Evolutionary conservation across 108 stramenopile genomes (phyloP), one percentile per base, ranked within the genome.

Genomic region (Nitzschia palea): DNA sequence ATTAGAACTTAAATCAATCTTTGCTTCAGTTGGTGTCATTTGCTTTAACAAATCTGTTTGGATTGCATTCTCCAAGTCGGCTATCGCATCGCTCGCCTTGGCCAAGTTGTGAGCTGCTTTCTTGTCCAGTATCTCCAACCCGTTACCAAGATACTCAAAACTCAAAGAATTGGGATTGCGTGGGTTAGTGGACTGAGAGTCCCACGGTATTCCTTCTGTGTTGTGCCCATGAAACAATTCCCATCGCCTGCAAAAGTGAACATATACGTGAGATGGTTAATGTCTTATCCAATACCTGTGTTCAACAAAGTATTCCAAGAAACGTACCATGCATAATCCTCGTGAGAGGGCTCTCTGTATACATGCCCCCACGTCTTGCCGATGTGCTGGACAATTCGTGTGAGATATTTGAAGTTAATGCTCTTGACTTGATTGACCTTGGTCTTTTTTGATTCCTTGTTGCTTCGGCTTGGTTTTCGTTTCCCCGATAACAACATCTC

Each of bases 281-380:
- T n/a, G n/a, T n/a, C n/a, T n/a, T n/a, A n/a, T n/a, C n/a, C n/a
- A n/a, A n/a, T n/a, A n/a, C n/a, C n/a, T n/a, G n/a, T n/a, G n/a
- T n/a, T n/a, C 18, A 20, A 48, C n/a, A 48, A 48, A 48, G 47
- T 20, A 48, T 48, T 48, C 9, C 15, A 20, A 48, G 4, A 48
- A n/a, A 71, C 79, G 44, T 71, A 80, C 89, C 91, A 92, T 33
- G 86, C 83, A 70, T 82, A 85, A n/a, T 93, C 88, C 4, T 75
- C 61, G 68, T 85, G 68, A n/a, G 79, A 55, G 9, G 85, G 85
- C 47, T 93, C 91, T 22, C 77, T 65, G 53, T 82, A 86, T n/a
- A 89, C 58, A 65, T 93, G 91, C 0, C 91, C 91, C 77, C 85
- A 86, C 1, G 79, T 85, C 55, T 78, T 70, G 68, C 86, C 85